Percentiles rank a stretch among this genome's conserved stretches.
These are phyloP conservation scores for Rutstroemia sp. DNA, from an alignment of 2,329 filamentous ascomycete species.

Conservation along the genomic window DNA sequence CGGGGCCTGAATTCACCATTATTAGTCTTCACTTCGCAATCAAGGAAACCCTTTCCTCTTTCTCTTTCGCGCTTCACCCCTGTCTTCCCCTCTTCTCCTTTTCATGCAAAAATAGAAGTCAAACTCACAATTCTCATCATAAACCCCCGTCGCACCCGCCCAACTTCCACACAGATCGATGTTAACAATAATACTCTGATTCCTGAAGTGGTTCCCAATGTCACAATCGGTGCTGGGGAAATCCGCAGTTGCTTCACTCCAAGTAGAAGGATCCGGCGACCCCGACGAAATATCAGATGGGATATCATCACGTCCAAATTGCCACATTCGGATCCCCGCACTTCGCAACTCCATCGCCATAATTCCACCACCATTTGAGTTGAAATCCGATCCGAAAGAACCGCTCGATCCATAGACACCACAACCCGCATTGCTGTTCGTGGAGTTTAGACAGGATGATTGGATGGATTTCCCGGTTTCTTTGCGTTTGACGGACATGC, in stretches of 20 bases:
- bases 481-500: constrained; percentile 33
- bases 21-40: neutral
- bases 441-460: constrained; percentile 37
- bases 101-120: neutral
- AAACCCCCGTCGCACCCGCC: constrained; percentile 53
- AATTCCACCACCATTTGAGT: constrained; percentile 39
- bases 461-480: constrained; percentile 43
- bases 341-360: constrained; percentile 42
- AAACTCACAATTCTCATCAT: constrained; percentile 21
- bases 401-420: constrained; percentile 34
- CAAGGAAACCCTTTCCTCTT: neutral
- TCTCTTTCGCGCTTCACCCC: neutral
- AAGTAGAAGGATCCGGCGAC: constrained; percentile 37
- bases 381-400: constrained; percentile 47
- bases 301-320: constrained; percentile 38
- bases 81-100: neutral
- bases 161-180: constrained; percentile 84
- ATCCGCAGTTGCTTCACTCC: constrained; percentile 38
- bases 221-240: constrained; percentile 55
- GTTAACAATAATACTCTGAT: constrained; percentile 73
- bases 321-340: constrained; percentile 43
- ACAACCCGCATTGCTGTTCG: constrained; percentile 36
- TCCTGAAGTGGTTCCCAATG: constrained; percentile 60
- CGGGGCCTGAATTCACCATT: constrained; percentile 14
- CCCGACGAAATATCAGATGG: constrained; percentile 38